These are phyloP conservation scores for Oemleria cerasiformis DNA, from an alignment of 306 rosid species.

Conservation along the genomic window DNA sequence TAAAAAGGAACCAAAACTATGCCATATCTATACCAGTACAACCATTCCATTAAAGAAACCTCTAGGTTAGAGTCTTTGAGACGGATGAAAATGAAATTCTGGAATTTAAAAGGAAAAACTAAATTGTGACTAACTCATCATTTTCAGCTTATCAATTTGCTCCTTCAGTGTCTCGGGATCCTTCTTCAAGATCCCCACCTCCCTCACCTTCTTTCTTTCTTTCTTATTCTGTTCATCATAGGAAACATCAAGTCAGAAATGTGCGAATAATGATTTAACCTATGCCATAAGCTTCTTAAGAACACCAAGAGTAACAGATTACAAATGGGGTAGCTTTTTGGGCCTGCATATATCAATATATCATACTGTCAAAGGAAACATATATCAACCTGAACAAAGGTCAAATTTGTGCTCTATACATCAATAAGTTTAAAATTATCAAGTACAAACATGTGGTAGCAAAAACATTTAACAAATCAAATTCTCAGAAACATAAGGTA, in stretches of 20 bases:
- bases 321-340: background rate
- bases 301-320: background rate
- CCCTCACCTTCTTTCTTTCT: conserved; percentile 98
- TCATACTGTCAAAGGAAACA: too few species aligned
- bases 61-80: background rate
- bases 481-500: background rate
- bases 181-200: conserved; percentile 98
- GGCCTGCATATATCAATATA: background rate
- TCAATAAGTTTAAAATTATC: background rate
- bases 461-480: background rate
- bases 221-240: conserved; percentile 68
- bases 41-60: background rate
- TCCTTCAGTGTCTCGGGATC: conserved; percentile 81
- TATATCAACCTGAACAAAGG: background rate
- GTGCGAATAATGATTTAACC: background rate
- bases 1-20: background rate
- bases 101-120: background rate
- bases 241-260: conserved; percentile 14
- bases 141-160: conserved; percentile 91
- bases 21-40: background rate
- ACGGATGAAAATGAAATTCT: background rate
- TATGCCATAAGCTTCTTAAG: background rate
- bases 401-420: background rate
- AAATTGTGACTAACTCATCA: conserved; percentile 70
- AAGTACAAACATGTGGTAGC: background rate